phyloP scores from a whole-genome alignment of 1,284 basidiomycete species.

The Trametes sp. region DNA sequence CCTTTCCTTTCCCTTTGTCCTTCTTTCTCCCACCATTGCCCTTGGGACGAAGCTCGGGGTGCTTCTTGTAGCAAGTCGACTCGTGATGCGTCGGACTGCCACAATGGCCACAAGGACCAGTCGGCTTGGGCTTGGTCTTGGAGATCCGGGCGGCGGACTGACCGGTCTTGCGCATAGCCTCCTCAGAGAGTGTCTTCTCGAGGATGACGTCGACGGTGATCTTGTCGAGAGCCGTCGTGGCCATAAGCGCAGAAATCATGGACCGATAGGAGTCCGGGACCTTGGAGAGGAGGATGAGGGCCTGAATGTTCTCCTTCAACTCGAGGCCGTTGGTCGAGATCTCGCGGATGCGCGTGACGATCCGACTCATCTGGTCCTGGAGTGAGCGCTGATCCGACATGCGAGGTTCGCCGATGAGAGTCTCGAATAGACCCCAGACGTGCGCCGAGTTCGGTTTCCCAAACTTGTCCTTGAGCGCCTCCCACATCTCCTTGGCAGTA shows the following conservation, averaged over 20 bases:
- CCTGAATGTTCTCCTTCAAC: not conserved
- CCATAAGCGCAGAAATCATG: not conserved
- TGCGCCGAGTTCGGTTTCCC: constrained; percentile 4
- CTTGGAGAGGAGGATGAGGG: not conserved
- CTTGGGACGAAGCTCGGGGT: not conserved
- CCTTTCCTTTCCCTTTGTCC: constrained; percentile 10
- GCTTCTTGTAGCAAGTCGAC: not conserved
- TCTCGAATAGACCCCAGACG: not conserved
- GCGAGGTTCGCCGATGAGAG: not conserved
- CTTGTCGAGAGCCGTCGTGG: not conserved
- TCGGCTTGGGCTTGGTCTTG: constrained; percentile 2
- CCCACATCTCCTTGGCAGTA: constrained; percentile 4
- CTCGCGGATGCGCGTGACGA: constrained; percentile 3
- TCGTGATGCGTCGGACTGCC: not conserved
- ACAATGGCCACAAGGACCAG: not conserved
- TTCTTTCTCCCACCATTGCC: not conserved
- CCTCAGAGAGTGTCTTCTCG: not conserved
- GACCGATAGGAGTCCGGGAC: not conserved
- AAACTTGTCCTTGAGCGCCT: constrained; percentile 1
- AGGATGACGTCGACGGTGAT: not conserved
- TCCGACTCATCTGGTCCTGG: not conserved
- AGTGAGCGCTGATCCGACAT: not conserved
- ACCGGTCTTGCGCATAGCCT: constrained; percentile 2
- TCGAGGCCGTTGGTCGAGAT: not conserved
- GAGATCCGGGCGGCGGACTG: constrained; percentile 1